Conservation (phyloP, 2,329 filamentous ascomycete species). For the Arthrobotrys entomopaga region DNA sequence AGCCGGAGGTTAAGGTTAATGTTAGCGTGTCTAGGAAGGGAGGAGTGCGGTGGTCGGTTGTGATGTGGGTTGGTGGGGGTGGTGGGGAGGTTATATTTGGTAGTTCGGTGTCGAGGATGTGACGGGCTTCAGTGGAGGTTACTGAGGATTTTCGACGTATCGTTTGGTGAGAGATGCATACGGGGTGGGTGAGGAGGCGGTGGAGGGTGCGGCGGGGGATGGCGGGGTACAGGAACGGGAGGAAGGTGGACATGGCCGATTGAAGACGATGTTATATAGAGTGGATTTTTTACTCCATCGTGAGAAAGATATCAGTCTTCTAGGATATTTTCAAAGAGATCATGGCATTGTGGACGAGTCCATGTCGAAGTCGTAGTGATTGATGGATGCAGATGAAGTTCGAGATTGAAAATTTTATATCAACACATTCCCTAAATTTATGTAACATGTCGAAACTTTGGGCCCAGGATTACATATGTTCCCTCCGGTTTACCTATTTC, state of each 20-base stretch:
- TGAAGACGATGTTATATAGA: neutral
- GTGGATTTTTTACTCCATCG: neutral
- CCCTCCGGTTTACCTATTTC: no score
- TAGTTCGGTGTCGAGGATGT: slow-evolving; percentile 57
- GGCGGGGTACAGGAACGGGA: slow-evolving; percentile 51
- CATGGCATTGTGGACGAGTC: neutral
- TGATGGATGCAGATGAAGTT: no score
- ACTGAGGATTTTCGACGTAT: slow-evolving; percentile 7
- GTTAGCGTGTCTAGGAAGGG: slow-evolving; percentile 88
- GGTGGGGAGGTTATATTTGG: slow-evolving; percentile 68
- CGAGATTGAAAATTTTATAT: slow-evolving; percentile 29
- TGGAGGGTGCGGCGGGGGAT: slow-evolving; percentile 40
- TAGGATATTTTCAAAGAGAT: no score
- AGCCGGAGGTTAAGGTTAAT: slow-evolving; percentile 79
- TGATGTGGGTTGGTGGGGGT: slow-evolving; percentile 63
- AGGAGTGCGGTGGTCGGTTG: slow-evolving; percentile 77
- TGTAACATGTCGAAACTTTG: no score
- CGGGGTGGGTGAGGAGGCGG: slow-evolving; percentile 32
- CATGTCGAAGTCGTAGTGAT: neutral
- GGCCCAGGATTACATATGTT: no score
- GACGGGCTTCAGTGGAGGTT: slow-evolving; percentile 49
- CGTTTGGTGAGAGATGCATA: slow-evolving; percentile 7
- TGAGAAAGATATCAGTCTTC: neutral
- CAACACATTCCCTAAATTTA: neutral
- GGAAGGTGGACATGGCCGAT: slow-evolving; percentile 19